Base-by-base conservation (phyloP, 768 basidiomycete species). In the Rhodotorula diobovata region DNA sequence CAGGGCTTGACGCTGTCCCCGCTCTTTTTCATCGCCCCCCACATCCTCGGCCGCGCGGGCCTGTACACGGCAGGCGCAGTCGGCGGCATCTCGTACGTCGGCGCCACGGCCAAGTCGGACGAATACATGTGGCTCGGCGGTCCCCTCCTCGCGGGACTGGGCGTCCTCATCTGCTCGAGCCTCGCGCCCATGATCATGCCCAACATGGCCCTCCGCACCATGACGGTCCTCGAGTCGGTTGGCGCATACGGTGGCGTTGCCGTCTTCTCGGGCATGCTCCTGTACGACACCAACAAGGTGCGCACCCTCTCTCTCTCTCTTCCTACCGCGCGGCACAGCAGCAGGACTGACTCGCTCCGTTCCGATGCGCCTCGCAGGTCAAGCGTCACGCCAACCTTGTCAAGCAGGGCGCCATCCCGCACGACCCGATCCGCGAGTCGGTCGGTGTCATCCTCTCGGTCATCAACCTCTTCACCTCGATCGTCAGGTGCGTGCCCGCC, bases 271-370 rank as follows among this genome's bases (percentile, higher is more conserved):
- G 91, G 90, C 28, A 90, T 93, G 74, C 89, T 93, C 15, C 86
- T 94, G 32, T 94, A 87, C 76, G 91, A 93, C 78, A 93, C 90
- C 9, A 91, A 93, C 79, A 93, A 91, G 80, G 90, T 92, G 46
- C 79, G 93, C 11, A 2, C 41, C 39, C 9, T 41, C 51, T 15
- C 51, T 53, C 10, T 30, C 51, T 16, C 6, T 2, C 28, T 4
- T 18, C 30, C 15, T 30, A 7, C 51, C 5, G 12, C 41, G 41
- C 14, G 2, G 14, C 41, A 9, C 41, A n/a, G n/a, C n/a, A n/a
- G n/a, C n/a, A n/a, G n/a, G 14, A 14, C 14, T 43, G 6, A 12
- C n/a, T 15, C 4, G 4, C 51, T 8, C 50, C 12, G 25, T 3
- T 50, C 41, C 41, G n/a, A 16, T 18, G 43, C 8, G 20, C 34